A percentile compares a stretch with the other conserved stretches of the same genome.
Conservation (phyloP, 352 stramenopile genomes). For the Pythium chondricola region DNA sequence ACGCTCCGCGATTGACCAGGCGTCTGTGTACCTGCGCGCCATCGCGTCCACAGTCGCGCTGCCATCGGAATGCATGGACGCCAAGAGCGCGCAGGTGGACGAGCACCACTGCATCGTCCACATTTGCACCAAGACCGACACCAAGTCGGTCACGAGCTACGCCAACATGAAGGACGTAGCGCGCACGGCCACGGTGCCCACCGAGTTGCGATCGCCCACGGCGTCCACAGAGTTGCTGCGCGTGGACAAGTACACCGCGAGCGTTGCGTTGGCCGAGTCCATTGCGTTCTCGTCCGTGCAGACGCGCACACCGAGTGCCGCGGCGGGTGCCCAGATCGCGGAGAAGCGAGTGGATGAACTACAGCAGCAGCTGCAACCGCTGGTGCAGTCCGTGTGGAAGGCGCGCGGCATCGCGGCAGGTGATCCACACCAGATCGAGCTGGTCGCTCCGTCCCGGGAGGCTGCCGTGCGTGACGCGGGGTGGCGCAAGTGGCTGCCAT, state of each 20-base stretch:
- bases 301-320: not conserved
- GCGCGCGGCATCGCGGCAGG: conserved; percentile 27
- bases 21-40: conserved; percentile 47
- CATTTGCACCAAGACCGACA: conserved; percentile 21
- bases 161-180: conserved; percentile 30
- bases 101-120: conserved; percentile 42
- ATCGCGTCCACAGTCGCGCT: conserved; percentile 27
- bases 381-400: conserved; percentile 32
- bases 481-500: no score
- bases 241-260: conserved; percentile 30
- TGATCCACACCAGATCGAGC: conserved; percentile 29
- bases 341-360: conserved; percentile 39
- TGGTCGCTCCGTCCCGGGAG: conserved; percentile 32
- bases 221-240: conserved; percentile 13
- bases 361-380: conserved; percentile 37
- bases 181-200: conserved; percentile 14
- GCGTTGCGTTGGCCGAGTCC: conserved; percentile 40
- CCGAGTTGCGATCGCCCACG: conserved; percentile 20
- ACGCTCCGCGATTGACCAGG: conserved; percentile 24
- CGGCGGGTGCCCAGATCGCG: conserved; percentile 10
- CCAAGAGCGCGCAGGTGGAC: not conserved
- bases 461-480: no score
- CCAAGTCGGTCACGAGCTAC: conserved; percentile 14
- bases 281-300: conserved; percentile 21
- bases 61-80: conserved; percentile 10